phyloP scores from a whole-genome alignment of 345 rosid species.

The Sisymbrium altissimum region DNA sequence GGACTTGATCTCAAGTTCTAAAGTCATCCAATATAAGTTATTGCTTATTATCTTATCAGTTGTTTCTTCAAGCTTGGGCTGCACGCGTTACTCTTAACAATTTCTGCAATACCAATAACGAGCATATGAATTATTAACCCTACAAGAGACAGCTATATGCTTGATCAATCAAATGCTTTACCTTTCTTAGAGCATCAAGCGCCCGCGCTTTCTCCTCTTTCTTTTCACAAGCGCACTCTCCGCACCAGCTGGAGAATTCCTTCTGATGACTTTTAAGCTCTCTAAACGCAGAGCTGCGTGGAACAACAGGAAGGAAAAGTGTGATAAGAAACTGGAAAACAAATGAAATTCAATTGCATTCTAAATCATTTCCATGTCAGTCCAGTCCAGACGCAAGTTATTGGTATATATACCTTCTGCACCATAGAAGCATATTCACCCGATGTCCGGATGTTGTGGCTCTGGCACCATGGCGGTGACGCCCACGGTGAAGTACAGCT shows the following conservation, averaged over 20 bases:
- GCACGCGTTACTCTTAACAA: constrained; percentile 45
- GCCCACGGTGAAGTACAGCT: constrained; percentile 93
- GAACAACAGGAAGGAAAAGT: constrained; percentile 7
- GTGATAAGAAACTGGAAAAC: constrained; percentile 5
- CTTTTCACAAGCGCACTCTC: constrained; percentile 76
- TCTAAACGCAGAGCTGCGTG: constrained; percentile 68
- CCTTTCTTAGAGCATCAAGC: constrained; percentile 64
- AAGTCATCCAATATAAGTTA: constrained; percentile 13
- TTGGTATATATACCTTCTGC: constrained; percentile 64
- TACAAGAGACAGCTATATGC: background rate
- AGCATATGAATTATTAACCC: background rate
- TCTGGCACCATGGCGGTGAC: constrained; percentile 96
- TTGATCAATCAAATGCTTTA: constrained; percentile 28
- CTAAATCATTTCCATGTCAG: background rate
- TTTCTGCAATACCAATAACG: constrained; percentile 22
- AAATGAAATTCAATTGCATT: background rate
- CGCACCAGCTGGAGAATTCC: constrained; percentile 88
- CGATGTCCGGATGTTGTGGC: constrained; percentile 86
- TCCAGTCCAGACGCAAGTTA: background rate
- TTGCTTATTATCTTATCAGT: background rate
- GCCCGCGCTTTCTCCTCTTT: constrained; percentile 52
- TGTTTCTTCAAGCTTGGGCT: constrained; percentile 22
- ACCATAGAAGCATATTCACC: constrained; percentile 89
- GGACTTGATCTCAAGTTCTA: constrained; percentile 14
- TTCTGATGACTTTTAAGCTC: constrained; percentile 84